These are phyloP conservation scores for Urtica urens DNA, from an alignment of 306 rosid species.

Conservation along the genomic window DNA sequence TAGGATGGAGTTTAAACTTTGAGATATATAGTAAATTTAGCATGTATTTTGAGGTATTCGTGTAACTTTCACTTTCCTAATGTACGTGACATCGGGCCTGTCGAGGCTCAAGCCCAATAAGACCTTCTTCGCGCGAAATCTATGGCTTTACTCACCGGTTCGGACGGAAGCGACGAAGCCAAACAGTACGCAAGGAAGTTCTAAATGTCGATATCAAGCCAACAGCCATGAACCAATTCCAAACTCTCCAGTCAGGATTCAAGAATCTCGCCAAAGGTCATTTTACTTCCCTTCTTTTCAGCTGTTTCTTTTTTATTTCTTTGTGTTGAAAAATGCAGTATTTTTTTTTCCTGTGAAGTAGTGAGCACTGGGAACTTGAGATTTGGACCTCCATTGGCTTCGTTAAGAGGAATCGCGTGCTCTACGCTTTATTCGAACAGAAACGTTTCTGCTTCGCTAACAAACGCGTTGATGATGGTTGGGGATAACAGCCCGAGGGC, in stretches of 20 bases:
- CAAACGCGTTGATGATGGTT: constrained; percentile 14
- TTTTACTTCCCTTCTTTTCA: neutral
- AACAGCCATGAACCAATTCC: constrained; percentile 37
- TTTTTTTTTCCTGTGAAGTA: constrained; percentile 29
- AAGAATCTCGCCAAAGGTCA: constrained; percentile 31
- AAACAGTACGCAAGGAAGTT: too few relatives aligned
- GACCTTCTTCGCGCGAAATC: too few relatives aligned
- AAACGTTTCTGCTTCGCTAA: constrained; percentile 29
- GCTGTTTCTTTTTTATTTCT: neutral
- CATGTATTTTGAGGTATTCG: too few relatives aligned
- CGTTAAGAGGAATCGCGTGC: constrained; percentile 21
- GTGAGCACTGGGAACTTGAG: constrained; percentile 32
- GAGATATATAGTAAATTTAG: too few relatives aligned
- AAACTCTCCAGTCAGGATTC: constrained; percentile 33
- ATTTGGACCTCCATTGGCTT: constrained; percentile 22
- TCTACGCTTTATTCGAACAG: constrained; percentile 35
- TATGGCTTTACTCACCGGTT: too few relatives aligned
- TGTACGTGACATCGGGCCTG: too few relatives aligned
- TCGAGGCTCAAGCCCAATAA: too few relatives aligned
- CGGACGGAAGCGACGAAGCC: too few relatives aligned
- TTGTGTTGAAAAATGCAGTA: neutral
- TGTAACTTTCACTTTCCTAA: too few relatives aligned
- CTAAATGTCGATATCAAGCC: too few relatives aligned
- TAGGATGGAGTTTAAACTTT: too few relatives aligned
- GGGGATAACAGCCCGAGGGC: constrained; percentile 23